Percentiles rank a stretch among this genome's conserved stretches.
phyloP scores from a whole-genome alignment of 2,329 filamentous ascomycete species.

The Parastagonospora nodorum region DNA sequence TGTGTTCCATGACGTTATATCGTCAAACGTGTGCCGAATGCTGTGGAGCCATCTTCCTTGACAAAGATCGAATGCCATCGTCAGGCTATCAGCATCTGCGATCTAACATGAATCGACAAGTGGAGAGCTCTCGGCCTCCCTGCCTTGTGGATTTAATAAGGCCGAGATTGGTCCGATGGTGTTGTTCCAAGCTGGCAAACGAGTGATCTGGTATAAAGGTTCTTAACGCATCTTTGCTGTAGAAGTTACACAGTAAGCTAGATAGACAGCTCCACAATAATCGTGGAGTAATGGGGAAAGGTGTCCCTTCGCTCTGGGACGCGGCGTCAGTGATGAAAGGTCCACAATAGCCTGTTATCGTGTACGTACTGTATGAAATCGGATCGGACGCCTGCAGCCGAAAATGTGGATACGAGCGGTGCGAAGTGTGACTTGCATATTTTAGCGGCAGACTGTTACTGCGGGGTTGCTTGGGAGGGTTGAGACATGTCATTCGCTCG shows the following conservation, averaged over 20 bases:
- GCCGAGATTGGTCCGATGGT: conserved; percentile 26
- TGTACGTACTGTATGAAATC: conserved; percentile 12
- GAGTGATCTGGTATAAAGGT: conserved; percentile 11
- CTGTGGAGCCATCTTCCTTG: too few species aligned
- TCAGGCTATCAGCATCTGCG: conserved; percentile 1
- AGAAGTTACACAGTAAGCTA: neutral
- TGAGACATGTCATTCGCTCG: conserved; percentile 28
- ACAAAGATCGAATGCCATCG: neutral
- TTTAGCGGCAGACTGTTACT: conserved; percentile 34
- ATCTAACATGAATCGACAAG: conserved; percentile 25
- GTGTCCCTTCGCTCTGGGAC: conserved; percentile 30
- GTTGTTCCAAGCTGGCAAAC: conserved; percentile 17
- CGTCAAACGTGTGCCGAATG: too few species aligned
- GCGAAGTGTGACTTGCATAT: conserved; percentile 45
- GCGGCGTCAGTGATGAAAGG: conserved; percentile 20
- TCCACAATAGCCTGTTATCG: conserved; percentile 36
- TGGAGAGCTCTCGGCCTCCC: conserved; percentile 22
- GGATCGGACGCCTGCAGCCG: conserved; percentile 26
- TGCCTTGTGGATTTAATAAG: conserved; percentile 24
- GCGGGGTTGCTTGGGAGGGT: conserved; percentile 32
- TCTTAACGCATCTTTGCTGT: too few species aligned
- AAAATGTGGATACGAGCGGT: conserved; percentile 25
- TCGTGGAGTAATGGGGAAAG: neutral
- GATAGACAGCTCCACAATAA: neutral
- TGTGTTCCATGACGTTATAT: too few species aligned